Percentiles rank a stretch among this genome's conserved stretches.
These are phyloP conservation scores for Salix caprea DNA, from an alignment of 345 rosid species.

Conservation along the genomic window DNA sequence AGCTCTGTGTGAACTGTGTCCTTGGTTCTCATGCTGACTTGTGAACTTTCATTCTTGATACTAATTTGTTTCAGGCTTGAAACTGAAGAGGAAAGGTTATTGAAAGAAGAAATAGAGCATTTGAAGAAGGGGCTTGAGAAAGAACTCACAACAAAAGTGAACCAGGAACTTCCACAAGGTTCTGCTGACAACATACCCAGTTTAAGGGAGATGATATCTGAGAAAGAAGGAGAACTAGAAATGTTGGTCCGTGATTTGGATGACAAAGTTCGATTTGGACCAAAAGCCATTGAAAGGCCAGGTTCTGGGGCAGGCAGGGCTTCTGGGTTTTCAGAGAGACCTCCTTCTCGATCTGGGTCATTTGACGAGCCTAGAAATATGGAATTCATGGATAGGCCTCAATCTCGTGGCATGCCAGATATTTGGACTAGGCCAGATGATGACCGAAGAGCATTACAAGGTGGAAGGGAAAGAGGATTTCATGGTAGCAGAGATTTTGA, in stretches of 20 bases:
- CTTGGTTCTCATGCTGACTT: neutral
- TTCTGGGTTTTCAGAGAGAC: constrained; percentile 60
- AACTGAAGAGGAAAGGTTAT: constrained; percentile 66
- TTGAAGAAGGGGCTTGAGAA: constrained; percentile 47
- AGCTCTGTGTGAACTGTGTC: neutral
- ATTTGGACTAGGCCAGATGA: constrained; percentile 60
- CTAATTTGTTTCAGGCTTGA: constrained; percentile 60
- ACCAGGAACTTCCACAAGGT: constrained; percentile 36
- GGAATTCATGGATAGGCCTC: constrained; percentile 73
- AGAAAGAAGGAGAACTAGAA: constrained; percentile 71
- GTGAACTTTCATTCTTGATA: neutral
- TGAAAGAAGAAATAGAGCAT: constrained; percentile 64
- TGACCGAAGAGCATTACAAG: constrained; percentile 72
- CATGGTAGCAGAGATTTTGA: constrained; percentile 58
- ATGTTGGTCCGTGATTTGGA: constrained; percentile 58
- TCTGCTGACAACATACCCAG: constrained; percentile 31
- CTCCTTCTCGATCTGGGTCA: constrained; percentile 77
- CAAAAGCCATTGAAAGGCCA: constrained; percentile 65
- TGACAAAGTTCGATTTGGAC: constrained; percentile 76
- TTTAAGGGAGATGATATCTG: constrained; percentile 36
- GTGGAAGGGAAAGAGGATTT: constrained; percentile 82
- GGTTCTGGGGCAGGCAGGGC: constrained; percentile 75
- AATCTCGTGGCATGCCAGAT: constrained; percentile 70
- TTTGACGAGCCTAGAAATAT: constrained; percentile 58
- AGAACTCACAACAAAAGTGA: constrained; percentile 28